Evolutionary conservation across 2,329 filamentous ascomycete genomes (phyloP), one percentile per base, ranked within the genome.

Genomic region (Cryphonectria parasitica): DNA sequence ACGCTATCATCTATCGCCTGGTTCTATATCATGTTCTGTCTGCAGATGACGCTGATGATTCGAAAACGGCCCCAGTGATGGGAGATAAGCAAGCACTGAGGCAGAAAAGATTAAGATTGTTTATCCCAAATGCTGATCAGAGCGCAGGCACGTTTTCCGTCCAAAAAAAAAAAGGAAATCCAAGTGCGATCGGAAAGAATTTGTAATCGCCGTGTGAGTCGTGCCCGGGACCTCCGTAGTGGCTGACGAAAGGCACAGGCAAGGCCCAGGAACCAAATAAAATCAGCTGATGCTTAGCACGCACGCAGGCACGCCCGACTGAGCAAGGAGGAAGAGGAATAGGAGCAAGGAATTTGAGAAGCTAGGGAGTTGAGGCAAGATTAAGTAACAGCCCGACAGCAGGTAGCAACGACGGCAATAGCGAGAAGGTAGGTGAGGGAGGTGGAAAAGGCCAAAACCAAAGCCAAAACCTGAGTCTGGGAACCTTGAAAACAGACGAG

Each of bases 11-110:
- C 28, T 41, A 67, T 67, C 45, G 64, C 60, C 28, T 41, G 36
- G 43, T 52, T 52, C 64, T 60, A 72, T 72, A 67, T 72, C 67
- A 72, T 72, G 64, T 45, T 31, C 58, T 62, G 66, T 15, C 31
- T 62, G 66, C 41, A 17, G 10, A 10, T 49, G 41, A 58, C 11
- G 49, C 5, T 15, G 39, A n/a, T 45, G 10, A 36, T 28, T 56
- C n/a, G 7, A 4, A 28, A 1, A 4, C 25, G 13, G 52, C n/a
- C 52, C 52, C 52, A 8, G 54, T 25, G 25, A 54, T 19, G 19
- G 2, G 45, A 49, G 19, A 17, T 7, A 7, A 49, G 45, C 45
- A 49, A 17, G 19, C 34, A 10, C 45, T 49, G 45, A 22, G 19
- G 54, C 25, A 56, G 45, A 19, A 25, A 31, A 17, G n/a, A n/a